Evolutionary conservation across 768 basidiomycete genomes (phyloP).

Genomic region (Suillus alpinus): DNA sequence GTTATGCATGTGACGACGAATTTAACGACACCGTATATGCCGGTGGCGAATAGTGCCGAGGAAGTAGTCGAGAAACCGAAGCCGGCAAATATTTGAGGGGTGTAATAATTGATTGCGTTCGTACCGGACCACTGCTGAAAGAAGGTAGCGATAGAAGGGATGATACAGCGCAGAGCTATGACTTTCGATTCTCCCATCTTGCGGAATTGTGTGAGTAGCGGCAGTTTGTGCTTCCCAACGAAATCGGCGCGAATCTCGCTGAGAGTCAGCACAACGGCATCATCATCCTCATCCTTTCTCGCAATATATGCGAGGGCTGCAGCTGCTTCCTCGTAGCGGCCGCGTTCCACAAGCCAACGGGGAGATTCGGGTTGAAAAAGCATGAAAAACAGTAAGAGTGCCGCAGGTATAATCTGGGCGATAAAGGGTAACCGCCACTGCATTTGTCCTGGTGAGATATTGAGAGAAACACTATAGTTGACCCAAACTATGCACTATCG

Average conservation of each 20-base stretch:
- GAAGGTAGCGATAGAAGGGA: conserved; percentile 33
- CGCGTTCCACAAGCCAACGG: conserved; percentile 38
- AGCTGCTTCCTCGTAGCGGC: conserved; percentile 33
- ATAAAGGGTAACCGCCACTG: conserved; percentile 39
- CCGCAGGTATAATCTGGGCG: conserved; percentile 38
- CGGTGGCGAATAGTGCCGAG: conserved; percentile 36
- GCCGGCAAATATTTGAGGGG: conserved; percentile 34
- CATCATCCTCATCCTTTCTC: conserved; percentile 21
- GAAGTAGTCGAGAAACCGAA: conserved; percentile 33
- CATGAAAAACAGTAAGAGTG: conserved; percentile 34
- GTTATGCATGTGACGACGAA: conserved; percentile 28
- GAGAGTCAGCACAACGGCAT: conserved; percentile 29
- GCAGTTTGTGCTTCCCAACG: conserved; percentile 26
- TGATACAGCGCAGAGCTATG: conserved; percentile 29
- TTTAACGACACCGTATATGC: conserved; percentile 42
- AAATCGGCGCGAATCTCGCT: conserved; percentile 36
- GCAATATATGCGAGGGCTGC: conserved; percentile 29
- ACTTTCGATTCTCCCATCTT: conserved; percentile 33
- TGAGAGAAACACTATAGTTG: conserved; percentile 30
- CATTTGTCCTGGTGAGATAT: conserved; percentile 24
- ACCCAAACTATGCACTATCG: conserved; percentile 29
- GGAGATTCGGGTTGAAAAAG: conserved; percentile 40
- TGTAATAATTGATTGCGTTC: conserved; percentile 41
- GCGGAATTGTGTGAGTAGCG: conserved; percentile 25
- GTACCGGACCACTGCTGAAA: conserved; percentile 41